Evolutionary conservation across 1,284 basidiomycete genomes (phyloP).

Genomic region (Cystobasidiaceae sp.): DNA sequence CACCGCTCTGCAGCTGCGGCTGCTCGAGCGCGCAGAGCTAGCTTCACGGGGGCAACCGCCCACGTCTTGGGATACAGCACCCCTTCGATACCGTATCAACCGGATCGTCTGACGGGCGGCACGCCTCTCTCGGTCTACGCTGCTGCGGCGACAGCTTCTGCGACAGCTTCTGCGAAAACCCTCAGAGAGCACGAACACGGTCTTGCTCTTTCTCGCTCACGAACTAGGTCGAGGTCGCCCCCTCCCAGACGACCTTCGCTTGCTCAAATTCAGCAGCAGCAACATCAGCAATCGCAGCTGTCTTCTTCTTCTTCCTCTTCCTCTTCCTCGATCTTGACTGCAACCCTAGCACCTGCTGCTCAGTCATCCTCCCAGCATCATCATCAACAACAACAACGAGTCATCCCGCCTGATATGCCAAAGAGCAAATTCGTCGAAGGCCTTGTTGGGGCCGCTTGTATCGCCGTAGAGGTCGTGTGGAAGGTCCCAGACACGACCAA

Average conservation of each 20-base stretch:
- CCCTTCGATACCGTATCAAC: neutral
- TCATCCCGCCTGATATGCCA: neutral
- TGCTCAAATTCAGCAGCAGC: too few species aligned
- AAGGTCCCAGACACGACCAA: neutral
- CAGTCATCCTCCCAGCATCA: slow-evolving; percentile 4
- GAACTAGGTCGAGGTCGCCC: too few species aligned
- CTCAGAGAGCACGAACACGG: too few species aligned
- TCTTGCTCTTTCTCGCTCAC: too few species aligned
- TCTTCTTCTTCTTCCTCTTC: neutral
- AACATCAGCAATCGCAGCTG: too few species aligned
- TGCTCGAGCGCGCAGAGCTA: neutral
- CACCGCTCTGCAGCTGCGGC: neutral
- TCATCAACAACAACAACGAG: neutral
- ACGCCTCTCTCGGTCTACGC: too few species aligned
- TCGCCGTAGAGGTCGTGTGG: slow-evolving; percentile 25
- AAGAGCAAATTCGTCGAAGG: slow-evolving; percentile 37
- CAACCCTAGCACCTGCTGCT: neutral
- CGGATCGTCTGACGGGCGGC: too few species aligned
- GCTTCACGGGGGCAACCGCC: neutral
- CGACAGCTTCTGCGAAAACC: too few species aligned
- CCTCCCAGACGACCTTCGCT: too few species aligned
- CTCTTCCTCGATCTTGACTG: neutral
- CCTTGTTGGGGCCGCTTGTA: slow-evolving; percentile 36
- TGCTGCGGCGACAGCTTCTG: too few species aligned
- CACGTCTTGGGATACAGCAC: neutral